Percentiles rank a stretch among this genome's conserved stretches.
phyloP scores from a whole-genome alignment of 2,329 filamentous ascomycete genomes.

The Penicillium sp. region DNA sequence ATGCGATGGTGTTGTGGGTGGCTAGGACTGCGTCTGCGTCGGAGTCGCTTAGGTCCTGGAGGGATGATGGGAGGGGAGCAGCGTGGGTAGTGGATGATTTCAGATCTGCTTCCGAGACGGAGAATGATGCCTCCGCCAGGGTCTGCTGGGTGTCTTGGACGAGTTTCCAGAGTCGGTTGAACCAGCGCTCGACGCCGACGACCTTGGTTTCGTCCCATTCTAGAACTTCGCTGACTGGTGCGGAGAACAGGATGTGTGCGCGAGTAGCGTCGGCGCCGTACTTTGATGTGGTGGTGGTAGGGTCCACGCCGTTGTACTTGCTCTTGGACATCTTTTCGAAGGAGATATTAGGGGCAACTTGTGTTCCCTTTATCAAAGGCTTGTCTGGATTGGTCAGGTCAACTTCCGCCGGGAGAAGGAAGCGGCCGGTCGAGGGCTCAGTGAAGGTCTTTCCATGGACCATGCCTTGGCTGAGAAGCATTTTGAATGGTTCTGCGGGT shows the following conservation, averaged over 20 bases:
- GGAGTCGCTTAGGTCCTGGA: conserved; percentile 35
- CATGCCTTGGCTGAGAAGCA: conserved; percentile 88
- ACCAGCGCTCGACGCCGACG: conserved; percentile 76
- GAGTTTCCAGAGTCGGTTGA: conserved; percentile 65
- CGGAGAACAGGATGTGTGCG: conserved; percentile 86
- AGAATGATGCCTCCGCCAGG: conserved; percentile 25
- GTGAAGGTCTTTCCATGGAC: conserved; percentile 83
- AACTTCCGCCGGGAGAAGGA: conserved; percentile 74
- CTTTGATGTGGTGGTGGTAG: conserved; percentile 66
- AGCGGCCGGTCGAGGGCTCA: conserved; percentile 71
- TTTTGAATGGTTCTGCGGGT: conserved; percentile 72
- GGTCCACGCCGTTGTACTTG: conserved; percentile 89
- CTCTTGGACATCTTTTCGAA: conserved; percentile 97
- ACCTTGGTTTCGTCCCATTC: conserved; percentile 89
- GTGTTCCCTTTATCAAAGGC: conserved; percentile 64
- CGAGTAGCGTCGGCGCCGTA: conserved; percentile 82
- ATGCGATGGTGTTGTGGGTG: conserved; percentile 66
- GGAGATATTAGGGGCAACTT: conserved; percentile 59
- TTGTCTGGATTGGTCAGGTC: conserved; percentile 58
- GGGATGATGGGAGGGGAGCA: conserved; percentile 26
- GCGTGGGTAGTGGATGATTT: conserved; percentile 22
- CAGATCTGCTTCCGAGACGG: conserved; percentile 24
- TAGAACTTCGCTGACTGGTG: conserved; percentile 77
- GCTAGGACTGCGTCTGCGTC: conserved; percentile 59
- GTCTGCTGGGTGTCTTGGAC: conserved; percentile 42